Conservation (phyloP, 192 early-diverging fungal species). For the Funneliformis geosporum region DNA sequence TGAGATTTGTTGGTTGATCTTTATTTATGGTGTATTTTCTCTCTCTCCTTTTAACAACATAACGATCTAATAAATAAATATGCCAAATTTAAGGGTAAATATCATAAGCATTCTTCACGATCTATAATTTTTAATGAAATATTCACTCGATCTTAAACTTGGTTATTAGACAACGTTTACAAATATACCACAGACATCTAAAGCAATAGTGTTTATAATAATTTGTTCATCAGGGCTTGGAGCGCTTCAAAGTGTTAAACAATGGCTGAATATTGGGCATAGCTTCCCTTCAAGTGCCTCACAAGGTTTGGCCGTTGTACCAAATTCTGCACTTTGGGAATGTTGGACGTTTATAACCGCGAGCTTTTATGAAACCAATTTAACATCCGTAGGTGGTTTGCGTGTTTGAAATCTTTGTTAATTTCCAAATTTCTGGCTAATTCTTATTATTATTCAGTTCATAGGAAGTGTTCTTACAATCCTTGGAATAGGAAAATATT, state of each 20-base stretch:
- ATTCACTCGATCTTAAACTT: too few relatives aligned
- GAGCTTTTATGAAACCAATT: constrained; percentile 56
- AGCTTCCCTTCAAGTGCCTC: not conserved
- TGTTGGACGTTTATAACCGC: constrained; percentile 66
- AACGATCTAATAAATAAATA: too few relatives aligned
- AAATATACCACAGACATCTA: constrained; percentile 43
- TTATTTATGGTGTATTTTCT: too few relatives aligned
- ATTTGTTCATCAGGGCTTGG: constrained; percentile 29
- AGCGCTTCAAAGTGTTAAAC: constrained; percentile 31
- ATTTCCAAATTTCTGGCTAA: not conserved
- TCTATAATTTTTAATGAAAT: too few relatives aligned
- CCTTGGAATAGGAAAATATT: constrained; percentile 69
- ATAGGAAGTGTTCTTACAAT: constrained; percentile 44
- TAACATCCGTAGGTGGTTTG: constrained; percentile 42
- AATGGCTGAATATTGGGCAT: not conserved
- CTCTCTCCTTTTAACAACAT: too few relatives aligned
- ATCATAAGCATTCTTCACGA: too few relatives aligned
- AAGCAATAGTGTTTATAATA: constrained; percentile 28
- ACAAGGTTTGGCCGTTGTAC: constrained; percentile 40
- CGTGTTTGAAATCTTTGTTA: not conserved
- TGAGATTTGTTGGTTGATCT: too few relatives aligned
- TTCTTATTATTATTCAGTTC: constrained; percentile 38
- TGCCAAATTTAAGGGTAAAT: too few relatives aligned
- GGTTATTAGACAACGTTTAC: constrained; percentile 17
- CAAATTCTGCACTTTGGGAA: constrained; percentile 35